phyloP scores from a whole-genome alignment of 208 protist species.

The Leishmania lainsoni region DNA sequence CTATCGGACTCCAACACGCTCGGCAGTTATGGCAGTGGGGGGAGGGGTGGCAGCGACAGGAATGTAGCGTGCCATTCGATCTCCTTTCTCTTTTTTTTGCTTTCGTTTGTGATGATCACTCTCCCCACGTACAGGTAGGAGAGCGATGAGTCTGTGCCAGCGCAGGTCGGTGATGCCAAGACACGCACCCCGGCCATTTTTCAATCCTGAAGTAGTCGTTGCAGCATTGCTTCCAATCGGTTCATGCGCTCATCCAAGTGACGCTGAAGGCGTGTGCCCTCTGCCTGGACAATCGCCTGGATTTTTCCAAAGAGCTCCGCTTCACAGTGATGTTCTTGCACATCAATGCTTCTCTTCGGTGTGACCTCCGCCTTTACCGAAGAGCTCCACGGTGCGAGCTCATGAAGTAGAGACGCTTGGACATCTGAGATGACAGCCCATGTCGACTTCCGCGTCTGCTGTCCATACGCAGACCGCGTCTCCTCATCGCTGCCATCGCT shows the following conservation, averaged over 20 bases:
- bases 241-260: constrained; percentile 26
- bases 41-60: not conserved
- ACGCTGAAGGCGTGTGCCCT: constrained; percentile 21
- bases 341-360: not conserved
- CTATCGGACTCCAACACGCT: not conserved
- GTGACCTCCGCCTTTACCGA: not conserved
- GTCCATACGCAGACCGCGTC: constrained; percentile 4
- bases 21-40: not conserved
- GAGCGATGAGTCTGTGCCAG: no score
- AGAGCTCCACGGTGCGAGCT: constrained; percentile 10
- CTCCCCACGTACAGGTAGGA: not conserved
- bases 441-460: not conserved
- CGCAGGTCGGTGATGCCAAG: not conserved
- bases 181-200: not conserved
- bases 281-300: constrained; percentile 11
- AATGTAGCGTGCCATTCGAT: not conserved
- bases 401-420: not conserved
- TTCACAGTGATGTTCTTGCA: not conserved
- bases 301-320: constrained; percentile 10
- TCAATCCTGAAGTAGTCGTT: not conserved
- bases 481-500: not conserved
- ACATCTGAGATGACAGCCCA: constrained; percentile 10
- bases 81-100: not conserved
- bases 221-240: constrained; percentile 19
- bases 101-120: not conserved